Base-by-base conservation (phyloP, 1,139 yeast species). In the Scheffersomyces quercinus region DNA sequence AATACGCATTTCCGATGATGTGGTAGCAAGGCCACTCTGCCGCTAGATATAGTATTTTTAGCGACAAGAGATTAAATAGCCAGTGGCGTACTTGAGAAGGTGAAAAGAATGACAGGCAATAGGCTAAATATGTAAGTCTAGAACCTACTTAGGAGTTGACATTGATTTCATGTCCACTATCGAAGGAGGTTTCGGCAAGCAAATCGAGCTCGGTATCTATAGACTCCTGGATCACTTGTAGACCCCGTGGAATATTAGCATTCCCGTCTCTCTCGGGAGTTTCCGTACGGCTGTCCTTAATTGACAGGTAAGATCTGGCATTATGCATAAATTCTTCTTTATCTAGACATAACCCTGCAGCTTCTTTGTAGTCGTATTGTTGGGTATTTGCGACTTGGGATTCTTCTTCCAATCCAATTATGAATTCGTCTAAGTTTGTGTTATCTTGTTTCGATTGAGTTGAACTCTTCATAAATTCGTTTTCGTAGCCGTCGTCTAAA, bases 401-500 rank as follows among this genome's bases (percentile, higher is more conserved):
- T 4, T 28, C 28, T 38, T 36, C 35, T 29, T 40, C 41, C 42
- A 38, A 39, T 6, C 39, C 24, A 13, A 28, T 35, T 16, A n/a
- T 7, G 38, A 24, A 14, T 37, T 38, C 12, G 24, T 28, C 7
- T 26, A 28, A 6, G 8, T 20, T 20, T 5, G 35, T 31, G 35
- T 11, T 31, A 10, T 14, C 20, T n/a, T 15, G 35, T 20, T 14
- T n/a, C 11, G 35, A 15, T 3, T 31, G 35, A 8, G 15, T 20
- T 20, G 20, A 43, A 28, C 43, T 44, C 35, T 41, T 47, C 51
- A 55, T 51, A 44, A 62, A 62, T 38, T 60, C 56, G 38, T 54
- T 53, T 41, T 60, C 68, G 42, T 62, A 61, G 15, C 65, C 65
- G 44, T 61, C 65, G 42, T 61, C 62, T 36, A 57, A 46, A 34